phyloP scores from a whole-genome alignment of 345 rosid species.

The Microthlaspi erraticum region DNA sequence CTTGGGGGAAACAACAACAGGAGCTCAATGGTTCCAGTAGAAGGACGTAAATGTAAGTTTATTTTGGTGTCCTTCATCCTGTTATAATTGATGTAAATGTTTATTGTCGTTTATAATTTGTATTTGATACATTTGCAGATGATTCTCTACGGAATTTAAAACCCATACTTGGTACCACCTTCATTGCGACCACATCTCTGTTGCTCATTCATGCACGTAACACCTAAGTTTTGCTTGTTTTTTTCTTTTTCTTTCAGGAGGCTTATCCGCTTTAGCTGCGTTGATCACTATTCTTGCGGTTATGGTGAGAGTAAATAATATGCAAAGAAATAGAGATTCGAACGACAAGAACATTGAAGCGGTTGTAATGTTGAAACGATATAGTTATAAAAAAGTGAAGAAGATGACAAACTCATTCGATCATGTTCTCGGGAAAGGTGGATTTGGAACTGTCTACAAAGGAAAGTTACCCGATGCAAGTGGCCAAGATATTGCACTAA shows the following conservation, averaged over 20 bases:
- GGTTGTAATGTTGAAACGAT: conserved; percentile 38
- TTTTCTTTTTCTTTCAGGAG: conserved; percentile 21
- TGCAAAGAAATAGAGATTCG: neutral
- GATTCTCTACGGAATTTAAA: conserved; percentile 18
- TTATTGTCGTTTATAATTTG: neutral
- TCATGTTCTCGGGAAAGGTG: conserved; percentile 48
- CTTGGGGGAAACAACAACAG: too few species aligned
- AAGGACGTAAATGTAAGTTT: conserved; percentile 7
- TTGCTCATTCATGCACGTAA: conserved; percentile 15
- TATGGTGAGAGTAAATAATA: conserved; percentile 22
- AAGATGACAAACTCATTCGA: conserved; percentile 44
- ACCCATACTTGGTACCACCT: conserved; percentile 30
- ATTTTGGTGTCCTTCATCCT: neutral
- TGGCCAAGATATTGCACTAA: conserved; percentile 49
- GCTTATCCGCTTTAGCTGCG: conserved; percentile 11
- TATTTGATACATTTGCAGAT: conserved; percentile 25
- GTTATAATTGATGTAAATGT: neutral
- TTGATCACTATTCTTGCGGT: conserved; percentile 13
- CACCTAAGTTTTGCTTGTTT: neutral
- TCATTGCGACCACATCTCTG: neutral
- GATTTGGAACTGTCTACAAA: conserved; percentile 44
- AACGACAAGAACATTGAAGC: conserved; percentile 38
- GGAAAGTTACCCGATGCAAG: conserved; percentile 39
- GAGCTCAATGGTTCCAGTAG: conserved; percentile 9
- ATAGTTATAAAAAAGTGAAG: conserved; percentile 41